These are phyloP conservation scores for Colletotrichum sp. DNA, from an alignment of 2,329 filamentous ascomycete genomes.

Conservation along the genomic window DNA sequence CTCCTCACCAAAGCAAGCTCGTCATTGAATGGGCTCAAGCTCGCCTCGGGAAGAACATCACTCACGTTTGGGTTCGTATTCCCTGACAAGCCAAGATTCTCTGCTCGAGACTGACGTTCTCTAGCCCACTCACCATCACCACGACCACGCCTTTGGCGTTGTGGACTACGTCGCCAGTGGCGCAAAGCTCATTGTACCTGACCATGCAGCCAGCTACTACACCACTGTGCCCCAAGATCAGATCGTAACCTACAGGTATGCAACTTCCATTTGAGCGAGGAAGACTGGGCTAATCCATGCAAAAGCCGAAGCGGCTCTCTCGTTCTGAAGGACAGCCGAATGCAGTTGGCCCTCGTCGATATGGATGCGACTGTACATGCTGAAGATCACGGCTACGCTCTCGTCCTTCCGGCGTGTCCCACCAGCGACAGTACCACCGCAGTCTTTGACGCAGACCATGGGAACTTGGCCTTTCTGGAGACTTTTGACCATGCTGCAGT, in stretches of 20 bases:
- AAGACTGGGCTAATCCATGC: neutral
- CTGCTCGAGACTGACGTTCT: neutral
- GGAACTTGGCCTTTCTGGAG: neutral
- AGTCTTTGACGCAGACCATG: neutral
- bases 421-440: neutral
- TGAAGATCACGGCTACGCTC: neutral
- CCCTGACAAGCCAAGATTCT: neutral
- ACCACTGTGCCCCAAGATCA: neutral
- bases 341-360: neutral
- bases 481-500: neutral
- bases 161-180: neutral
- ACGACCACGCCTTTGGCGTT: neutral
- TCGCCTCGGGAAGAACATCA: slow-evolving; percentile 11
- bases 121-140: neutral
- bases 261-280: neutral
- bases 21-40: slow-evolving; percentile 20
- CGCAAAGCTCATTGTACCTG: neutral
- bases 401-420: neutral
- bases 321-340: neutral
- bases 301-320: neutral
- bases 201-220: neutral
- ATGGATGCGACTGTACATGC: neutral
- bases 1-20: slow-evolving; percentile 22
- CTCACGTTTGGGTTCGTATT: slow-evolving; percentile 18
- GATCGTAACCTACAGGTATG: neutral